These are phyloP conservation scores for Leucocoprinus sp. DNA, from an alignment of 768 basidiomycete genomes.

Conservation along the genomic window DNA sequence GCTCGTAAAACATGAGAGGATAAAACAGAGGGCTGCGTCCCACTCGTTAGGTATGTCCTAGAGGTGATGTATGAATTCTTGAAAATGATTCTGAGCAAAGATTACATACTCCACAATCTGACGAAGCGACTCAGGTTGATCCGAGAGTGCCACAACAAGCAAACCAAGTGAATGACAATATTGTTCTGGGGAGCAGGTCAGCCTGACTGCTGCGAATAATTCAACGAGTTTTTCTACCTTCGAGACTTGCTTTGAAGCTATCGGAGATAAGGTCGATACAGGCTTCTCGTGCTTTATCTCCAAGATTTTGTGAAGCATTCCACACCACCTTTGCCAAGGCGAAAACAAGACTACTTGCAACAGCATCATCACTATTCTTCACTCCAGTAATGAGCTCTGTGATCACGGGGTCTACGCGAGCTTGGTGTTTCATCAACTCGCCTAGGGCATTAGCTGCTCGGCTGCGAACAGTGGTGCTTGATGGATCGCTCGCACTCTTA, in stretches of 20 bases:
- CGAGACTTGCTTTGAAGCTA: slow-evolving; percentile 65
- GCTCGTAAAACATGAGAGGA: slow-evolving; percentile 55
- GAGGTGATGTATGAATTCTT: slow-evolving; percentile 8
- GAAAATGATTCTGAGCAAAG: neutral
- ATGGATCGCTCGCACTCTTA: slow-evolving; percentile 79
- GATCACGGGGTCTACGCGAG: slow-evolving; percentile 88
- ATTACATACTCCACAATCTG: slow-evolving; percentile 57
- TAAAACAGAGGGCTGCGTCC: slow-evolving; percentile 59
- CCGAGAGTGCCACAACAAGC: slow-evolving; percentile 56
- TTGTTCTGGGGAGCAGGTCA: slow-evolving; percentile 38
- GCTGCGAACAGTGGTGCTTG: slow-evolving; percentile 70
- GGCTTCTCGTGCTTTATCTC: slow-evolving; percentile 63
- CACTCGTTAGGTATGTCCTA: slow-evolving; percentile 56
- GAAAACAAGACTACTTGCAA: slow-evolving; percentile 67
- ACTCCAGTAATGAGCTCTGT: slow-evolving; percentile 72
- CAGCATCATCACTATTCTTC: slow-evolving; percentile 51
- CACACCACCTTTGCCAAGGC: slow-evolving; percentile 71
- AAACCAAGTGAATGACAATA: slow-evolving; percentile 59
- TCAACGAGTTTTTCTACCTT: slow-evolving; percentile 36
- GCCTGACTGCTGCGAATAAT: neutral
- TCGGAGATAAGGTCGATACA: slow-evolving; percentile 73
- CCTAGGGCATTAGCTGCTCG: slow-evolving; percentile 83
- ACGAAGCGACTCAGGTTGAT: slow-evolving; percentile 53
- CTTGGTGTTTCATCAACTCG: slow-evolving; percentile 82
- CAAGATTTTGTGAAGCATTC: slow-evolving; percentile 66